Conservation (phyloP, 1,284 basidiomycete genomes). For the Austroboletus novae-zelandiae region DNA sequence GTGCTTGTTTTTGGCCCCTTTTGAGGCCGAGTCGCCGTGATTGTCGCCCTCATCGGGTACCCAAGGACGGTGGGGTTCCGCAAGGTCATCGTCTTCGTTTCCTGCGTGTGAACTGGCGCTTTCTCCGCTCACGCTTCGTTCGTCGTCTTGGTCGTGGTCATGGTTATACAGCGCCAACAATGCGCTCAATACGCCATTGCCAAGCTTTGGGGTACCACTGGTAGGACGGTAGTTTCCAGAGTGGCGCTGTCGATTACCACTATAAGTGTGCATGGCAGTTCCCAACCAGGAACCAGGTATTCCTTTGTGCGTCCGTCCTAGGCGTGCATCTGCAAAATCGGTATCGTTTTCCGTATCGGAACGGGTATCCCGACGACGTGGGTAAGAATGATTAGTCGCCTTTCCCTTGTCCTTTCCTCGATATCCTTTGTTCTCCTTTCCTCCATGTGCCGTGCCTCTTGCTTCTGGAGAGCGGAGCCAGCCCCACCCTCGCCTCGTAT, state of each 20-base stretch:
- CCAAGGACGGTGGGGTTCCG: constrained; percentile 23
- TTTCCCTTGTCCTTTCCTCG: constrained; percentile 11
- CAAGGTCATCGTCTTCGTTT: constrained; percentile 21
- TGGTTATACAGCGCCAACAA: constrained; percentile 53
- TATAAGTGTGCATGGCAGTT: neutral
- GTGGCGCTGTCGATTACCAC: constrained; percentile 3
- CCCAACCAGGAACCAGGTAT: constrained; percentile 22
- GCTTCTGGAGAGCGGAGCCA: constrained; percentile 13
- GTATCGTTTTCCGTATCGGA: constrained; percentile 11
- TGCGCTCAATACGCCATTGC: constrained; percentile 51
- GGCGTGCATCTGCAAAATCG: constrained; percentile 2
- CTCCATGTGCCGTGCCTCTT: neutral
- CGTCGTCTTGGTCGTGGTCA: constrained; percentile 34
- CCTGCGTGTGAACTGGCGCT: constrained; percentile 26
- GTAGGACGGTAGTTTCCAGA: constrained; percentile 14
- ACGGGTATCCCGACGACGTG: constrained; percentile 2
- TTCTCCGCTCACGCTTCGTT: constrained; percentile 22
- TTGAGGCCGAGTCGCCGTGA: constrained; percentile 2
- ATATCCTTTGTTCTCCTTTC: neutral
- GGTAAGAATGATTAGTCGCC: constrained; percentile 1
- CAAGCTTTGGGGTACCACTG: constrained; percentile 20
- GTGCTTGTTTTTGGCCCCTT: neutral
- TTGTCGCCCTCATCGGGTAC: constrained; percentile 8
- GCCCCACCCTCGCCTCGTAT: constrained; percentile 25
- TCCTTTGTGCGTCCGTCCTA: constrained; percentile 14